These are phyloP conservation scores for Trichoderma sp. DNA, from an alignment of 2,329 filamentous ascomycete genomes.

Conservation along the genomic window DNA sequence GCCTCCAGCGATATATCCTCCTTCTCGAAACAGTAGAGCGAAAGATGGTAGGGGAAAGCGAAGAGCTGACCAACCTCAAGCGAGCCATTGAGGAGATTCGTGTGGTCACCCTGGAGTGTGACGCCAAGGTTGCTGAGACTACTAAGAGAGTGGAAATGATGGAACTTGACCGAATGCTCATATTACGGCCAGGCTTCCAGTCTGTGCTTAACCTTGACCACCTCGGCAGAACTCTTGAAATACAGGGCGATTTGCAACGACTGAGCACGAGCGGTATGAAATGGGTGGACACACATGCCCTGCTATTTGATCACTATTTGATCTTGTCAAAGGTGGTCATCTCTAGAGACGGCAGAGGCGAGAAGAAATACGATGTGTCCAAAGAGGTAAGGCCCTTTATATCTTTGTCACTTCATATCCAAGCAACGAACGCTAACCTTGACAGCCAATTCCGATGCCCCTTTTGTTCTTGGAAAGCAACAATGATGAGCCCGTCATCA, in stretches of 20 bases:
- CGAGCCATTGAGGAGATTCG: slow-evolving; percentile 92
- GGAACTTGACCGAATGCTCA: slow-evolving; percentile 79
- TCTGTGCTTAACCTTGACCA: slow-evolving; percentile 90
- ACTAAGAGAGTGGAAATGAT: slow-evolving; percentile 86
- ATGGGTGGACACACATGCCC: slow-evolving; percentile 90
- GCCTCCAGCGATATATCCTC: slow-evolving; percentile 86
- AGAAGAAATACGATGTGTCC: slow-evolving; percentile 91
- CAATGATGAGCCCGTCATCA: slow-evolving; percentile 87
- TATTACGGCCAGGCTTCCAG: slow-evolving; percentile 84
- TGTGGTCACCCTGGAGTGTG: slow-evolving; percentile 84
- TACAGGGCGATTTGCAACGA: slow-evolving; percentile 84
- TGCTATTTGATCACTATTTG: slow-evolving; percentile 95
- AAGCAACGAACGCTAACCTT: slow-evolving; percentile 33
- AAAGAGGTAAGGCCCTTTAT: slow-evolving; percentile 64
- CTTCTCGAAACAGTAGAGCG: slow-evolving; percentile 81
- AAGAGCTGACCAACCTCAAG: slow-evolving; percentile 83
- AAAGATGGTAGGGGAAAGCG: slow-evolving; percentile 79
- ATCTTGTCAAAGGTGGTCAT: slow-evolving; percentile 82
- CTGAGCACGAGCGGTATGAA: slow-evolving; percentile 86
- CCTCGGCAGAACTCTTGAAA: slow-evolving; percentile 86
- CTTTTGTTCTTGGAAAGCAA: slow-evolving; percentile 88
- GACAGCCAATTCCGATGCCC: slow-evolving; percentile 89
- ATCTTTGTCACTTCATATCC: neutral
- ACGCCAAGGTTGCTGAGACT: slow-evolving; percentile 89
- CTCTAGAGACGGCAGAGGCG: slow-evolving; percentile 67